Evolutionary conservation across 2,329 filamentous ascomycete genomes (phyloP).

Genomic region (Hypoxylon sp.): DNA sequence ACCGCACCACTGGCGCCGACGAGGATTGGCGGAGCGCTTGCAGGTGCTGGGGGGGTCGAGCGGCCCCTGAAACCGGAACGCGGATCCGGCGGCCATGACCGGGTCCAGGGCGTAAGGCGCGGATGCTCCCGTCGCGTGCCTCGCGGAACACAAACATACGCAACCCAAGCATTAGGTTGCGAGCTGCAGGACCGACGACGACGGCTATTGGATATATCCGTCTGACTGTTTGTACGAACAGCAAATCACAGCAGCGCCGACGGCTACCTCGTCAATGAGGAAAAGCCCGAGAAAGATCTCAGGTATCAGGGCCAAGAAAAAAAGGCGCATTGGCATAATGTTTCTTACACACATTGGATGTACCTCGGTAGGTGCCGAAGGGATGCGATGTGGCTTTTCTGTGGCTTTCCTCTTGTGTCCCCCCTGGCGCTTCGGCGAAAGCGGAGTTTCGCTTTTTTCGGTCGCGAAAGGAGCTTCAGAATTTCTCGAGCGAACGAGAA

Average conservation of each 20-base stretch:
- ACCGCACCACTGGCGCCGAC: constrained; percentile 37
- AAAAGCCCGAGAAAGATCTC: constrained; percentile 1
- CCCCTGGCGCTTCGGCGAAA: constrained; percentile 4
- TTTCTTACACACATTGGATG: too few species aligned
- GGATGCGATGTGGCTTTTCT: constrained; percentile 29
- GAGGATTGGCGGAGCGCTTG: constrained; percentile 32
- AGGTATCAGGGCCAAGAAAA: constrained; percentile 1
- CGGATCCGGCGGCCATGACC: constrained; percentile 31
- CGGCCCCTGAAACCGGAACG: constrained; percentile 31
- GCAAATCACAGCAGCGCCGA: constrained; percentile 12
- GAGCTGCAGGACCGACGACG: constrained; percentile 16
- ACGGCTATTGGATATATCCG: constrained; percentile 28
- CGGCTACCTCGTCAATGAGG: constrained; percentile 20
- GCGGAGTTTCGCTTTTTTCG: constrained; percentile 7
- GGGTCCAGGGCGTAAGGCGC: constrained; percentile 14
- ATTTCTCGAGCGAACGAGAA: constrained; percentile 7
- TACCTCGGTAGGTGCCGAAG: constrained; percentile 10
- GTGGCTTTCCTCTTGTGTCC: background rate
- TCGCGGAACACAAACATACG: constrained; percentile 18
- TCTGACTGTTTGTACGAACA: background rate
- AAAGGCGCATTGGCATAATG: constrained; percentile 2
- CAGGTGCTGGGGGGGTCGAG: constrained; percentile 22
- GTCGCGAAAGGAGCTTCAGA: constrained; percentile 6
- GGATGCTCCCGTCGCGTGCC: constrained; percentile 37
- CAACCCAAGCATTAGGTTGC: constrained; percentile 7